Conservation (phyloP, 2,329 filamentous ascomycete genomes). For the Dactylellina haptotyla region DNA sequence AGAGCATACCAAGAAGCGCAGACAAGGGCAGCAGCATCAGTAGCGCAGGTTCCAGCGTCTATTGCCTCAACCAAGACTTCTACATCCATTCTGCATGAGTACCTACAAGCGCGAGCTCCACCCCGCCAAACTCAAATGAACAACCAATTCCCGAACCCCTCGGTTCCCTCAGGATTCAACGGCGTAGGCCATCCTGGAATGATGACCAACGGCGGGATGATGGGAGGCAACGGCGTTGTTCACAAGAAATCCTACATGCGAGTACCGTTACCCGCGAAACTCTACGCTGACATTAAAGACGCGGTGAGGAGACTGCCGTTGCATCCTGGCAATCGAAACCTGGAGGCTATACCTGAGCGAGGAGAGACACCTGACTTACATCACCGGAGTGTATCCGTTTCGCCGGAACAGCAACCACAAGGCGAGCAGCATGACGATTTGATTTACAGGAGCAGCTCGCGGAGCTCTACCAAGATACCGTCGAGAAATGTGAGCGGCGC, state of each 20-base stretch:
- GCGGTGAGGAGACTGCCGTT: constrained; percentile 33
- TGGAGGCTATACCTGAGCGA: constrained; percentile 38
- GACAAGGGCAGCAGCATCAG: constrained; percentile 39
- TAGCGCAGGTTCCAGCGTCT: constrained; percentile 29
- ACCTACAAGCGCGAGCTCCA: constrained; percentile 33
- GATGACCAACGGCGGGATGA: constrained; percentile 14
- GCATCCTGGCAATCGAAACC: constrained; percentile 28
- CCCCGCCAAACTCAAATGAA: constrained; percentile 32
- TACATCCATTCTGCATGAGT: constrained; percentile 39
- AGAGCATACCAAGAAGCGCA: constrained; percentile 47
- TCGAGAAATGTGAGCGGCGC: constrained; percentile 34
- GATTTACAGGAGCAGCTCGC: constrained; percentile 27
- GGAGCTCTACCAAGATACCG: constrained; percentile 30
- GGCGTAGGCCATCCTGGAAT: not conserved
- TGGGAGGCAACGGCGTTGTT: constrained; percentile 1
- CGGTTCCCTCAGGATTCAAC: constrained; percentile 2
- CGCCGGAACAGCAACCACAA: constrained; percentile 17
- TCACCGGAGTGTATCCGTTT: constrained; percentile 16
- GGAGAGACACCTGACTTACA: constrained; percentile 28
- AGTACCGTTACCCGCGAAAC: constrained; percentile 29
- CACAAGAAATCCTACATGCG: constrained; percentile 39
- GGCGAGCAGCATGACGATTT: constrained; percentile 16
- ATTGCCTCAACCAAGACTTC: constrained; percentile 44
- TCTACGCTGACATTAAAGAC: constrained; percentile 39
- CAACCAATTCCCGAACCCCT: constrained; percentile 1